Evolutionary conservation across 2,329 filamentous ascomycete genomes (phyloP).

Genomic region (Claviceps fusiformis): DNA sequence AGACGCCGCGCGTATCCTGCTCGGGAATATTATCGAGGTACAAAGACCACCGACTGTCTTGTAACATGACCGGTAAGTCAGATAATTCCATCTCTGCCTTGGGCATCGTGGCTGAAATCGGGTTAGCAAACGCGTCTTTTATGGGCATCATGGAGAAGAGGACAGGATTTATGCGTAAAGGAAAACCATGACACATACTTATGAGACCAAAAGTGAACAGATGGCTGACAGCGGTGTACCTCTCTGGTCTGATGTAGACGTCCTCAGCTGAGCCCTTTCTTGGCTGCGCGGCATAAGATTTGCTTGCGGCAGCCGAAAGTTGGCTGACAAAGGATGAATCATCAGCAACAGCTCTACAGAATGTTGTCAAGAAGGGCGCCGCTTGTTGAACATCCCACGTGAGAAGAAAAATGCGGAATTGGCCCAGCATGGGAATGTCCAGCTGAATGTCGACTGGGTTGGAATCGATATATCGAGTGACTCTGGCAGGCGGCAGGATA

Average conservation of each 20-base stretch:
- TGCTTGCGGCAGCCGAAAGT: constrained; percentile 42
- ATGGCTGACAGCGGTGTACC: constrained; percentile 55
- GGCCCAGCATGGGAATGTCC: constrained; percentile 63
- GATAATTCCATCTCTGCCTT: constrained; percentile 52
- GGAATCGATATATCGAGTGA: constrained; percentile 61
- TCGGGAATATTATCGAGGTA: constrained; percentile 54
- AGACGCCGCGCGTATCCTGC: constrained; percentile 35
- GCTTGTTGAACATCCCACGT: constrained; percentile 46
- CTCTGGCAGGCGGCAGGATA: constrained; percentile 52
- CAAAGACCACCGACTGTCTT: constrained; percentile 56
- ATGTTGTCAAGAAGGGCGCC: constrained; percentile 42
- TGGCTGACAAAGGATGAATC: constrained; percentile 42
- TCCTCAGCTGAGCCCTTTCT: constrained; percentile 46
- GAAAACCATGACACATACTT: constrained; percentile 31
- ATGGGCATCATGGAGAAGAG: not conserved
- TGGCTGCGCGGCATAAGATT: constrained; percentile 48
- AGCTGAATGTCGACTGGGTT: constrained; percentile 68
- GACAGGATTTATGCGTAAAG: no score
- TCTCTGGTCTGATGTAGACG: constrained; percentile 50
- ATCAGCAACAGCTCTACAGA: constrained; percentile 42
- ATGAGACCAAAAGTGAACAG: constrained; percentile 58
- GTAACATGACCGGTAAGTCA: constrained; percentile 47
- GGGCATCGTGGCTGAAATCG: constrained; percentile 36
- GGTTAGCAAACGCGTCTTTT: not conserved
- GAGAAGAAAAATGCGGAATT: constrained; percentile 65